Percentiles rank a stretch among this genome's conserved stretches.
These are phyloP conservation scores for Irpex sp. DNA, from an alignment of 1,284 basidiomycete species.

Conservation along the genomic window DNA sequence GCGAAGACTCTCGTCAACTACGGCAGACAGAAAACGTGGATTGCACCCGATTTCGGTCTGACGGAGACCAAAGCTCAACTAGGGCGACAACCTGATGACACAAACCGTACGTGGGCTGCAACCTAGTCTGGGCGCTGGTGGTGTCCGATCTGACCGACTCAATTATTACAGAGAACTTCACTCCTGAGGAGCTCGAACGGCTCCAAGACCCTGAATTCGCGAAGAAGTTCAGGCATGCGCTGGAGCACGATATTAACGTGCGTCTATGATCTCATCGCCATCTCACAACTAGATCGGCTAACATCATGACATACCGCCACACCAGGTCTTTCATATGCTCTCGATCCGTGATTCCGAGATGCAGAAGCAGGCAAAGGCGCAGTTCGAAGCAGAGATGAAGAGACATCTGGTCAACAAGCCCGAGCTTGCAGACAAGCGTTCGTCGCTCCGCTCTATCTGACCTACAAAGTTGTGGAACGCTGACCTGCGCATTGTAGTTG, in stretches of 20 bases:
- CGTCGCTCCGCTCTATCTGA: slow-evolving; percentile 11
- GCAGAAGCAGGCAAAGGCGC: slow-evolving; percentile 23
- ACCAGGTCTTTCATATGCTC: background rate
- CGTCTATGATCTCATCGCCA: slow-evolving; percentile 10
- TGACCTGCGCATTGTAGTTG: slow-evolving; percentile 30
- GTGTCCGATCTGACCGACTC: background rate
- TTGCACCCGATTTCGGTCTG: slow-evolving; percentile 43
- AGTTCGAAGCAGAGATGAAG: slow-evolving; percentile 44
- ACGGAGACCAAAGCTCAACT: slow-evolving; percentile 34
- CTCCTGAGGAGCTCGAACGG: slow-evolving; percentile 43
- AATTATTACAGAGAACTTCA: slow-evolving; percentile 38
- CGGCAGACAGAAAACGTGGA: slow-evolving; percentile 59
- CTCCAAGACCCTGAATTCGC: slow-evolving; percentile 47
- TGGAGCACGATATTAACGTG: slow-evolving; percentile 52
- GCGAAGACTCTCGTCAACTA: slow-evolving; percentile 50
- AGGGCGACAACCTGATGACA: slow-evolving; percentile 33
- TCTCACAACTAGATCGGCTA: background rate
- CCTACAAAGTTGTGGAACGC: background rate
- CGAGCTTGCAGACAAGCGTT: slow-evolving; percentile 52
- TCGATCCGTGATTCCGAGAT: background rate
- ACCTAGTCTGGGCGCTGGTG: background rate
- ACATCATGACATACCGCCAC: background rate
- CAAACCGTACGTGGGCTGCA: slow-evolving; percentile 25
- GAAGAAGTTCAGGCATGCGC: slow-evolving; percentile 39
- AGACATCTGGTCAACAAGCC: slow-evolving; percentile 49